phyloP scores from a whole-genome alignment of 345 rosid species.

The Heritiera fomes region DNA sequence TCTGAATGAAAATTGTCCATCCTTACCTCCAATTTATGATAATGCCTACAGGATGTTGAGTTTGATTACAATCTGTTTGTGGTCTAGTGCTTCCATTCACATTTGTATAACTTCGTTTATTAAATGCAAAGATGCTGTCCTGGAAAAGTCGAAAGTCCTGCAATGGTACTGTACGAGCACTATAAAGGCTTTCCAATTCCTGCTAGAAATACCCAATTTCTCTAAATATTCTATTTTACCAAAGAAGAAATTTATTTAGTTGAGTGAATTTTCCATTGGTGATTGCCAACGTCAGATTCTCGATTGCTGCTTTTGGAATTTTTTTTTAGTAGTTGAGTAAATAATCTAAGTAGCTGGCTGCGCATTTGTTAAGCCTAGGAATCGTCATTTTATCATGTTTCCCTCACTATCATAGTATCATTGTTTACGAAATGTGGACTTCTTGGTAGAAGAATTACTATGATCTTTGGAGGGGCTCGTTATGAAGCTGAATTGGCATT shows the following conservation, averaged over 20 bases:
- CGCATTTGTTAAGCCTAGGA: background rate
- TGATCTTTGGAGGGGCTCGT: background rate
- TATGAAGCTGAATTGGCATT: background rate
- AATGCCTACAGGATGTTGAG: slow-evolving; percentile 61
- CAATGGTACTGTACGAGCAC: background rate
- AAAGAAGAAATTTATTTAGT: no score
- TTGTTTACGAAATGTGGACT: background rate
- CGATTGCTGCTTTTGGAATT: no score
- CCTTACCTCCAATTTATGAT: slow-evolving; percentile 77
- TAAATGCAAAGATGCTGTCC: slow-evolving; percentile 18
- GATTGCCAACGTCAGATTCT: no score
- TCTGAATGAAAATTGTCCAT: slow-evolving; percentile 89
- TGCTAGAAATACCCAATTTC: no score
- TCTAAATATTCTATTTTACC: no score
- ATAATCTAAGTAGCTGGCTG: background rate
- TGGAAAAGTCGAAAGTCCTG: background rate
- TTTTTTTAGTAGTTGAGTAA: no score
- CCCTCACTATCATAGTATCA: background rate
- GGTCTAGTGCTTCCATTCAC: background rate
- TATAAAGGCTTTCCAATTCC: slow-evolving; percentile 12
- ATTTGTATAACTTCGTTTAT: background rate
- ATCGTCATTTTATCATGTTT: background rate
- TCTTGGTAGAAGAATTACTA: background rate
- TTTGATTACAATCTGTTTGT: slow-evolving; percentile 5
- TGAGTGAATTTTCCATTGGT: no score